phyloP scores from a whole-genome alignment of 306 rosid species.

The Mucuna pruriens region DNA sequence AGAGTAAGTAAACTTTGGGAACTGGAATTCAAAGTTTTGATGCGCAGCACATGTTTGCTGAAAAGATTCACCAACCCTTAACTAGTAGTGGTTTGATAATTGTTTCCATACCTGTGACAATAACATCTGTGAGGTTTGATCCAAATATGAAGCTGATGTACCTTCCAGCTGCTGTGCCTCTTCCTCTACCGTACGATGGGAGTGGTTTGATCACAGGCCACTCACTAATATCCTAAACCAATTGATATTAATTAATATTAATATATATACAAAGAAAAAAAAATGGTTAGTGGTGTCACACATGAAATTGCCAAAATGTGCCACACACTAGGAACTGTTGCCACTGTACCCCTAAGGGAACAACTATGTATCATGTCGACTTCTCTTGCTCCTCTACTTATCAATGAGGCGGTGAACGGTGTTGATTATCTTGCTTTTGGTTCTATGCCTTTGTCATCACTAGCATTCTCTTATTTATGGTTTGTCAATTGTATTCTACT shows the following conservation, averaged over 20 bases:
- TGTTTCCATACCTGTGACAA: slow-evolving; percentile 59
- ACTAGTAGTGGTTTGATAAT: slow-evolving; percentile 39
- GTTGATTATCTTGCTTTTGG: too few relatives aligned
- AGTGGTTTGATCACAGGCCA: slow-evolving; percentile 72
- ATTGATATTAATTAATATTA: background rate
- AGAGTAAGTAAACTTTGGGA: background rate
- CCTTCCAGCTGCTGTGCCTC: slow-evolving; percentile 67
- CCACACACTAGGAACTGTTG: background rate
- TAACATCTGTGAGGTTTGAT: slow-evolving; percentile 77
- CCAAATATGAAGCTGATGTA: slow-evolving; percentile 67
- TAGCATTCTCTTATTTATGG: too few relatives aligned
- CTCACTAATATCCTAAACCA: slow-evolving; percentile 59
- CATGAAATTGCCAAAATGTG: background rate
- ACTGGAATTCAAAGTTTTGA: slow-evolving; percentile 28
- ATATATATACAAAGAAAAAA: background rate
- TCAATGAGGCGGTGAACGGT: too few relatives aligned
- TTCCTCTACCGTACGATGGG: slow-evolving; percentile 84
- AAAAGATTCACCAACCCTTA: slow-evolving; percentile 37
- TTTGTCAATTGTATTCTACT: too few relatives aligned
- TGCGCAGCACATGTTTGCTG: slow-evolving; percentile 41
- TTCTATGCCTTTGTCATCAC: too few relatives aligned
- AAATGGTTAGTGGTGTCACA: background rate
- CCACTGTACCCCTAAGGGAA: too few relatives aligned
- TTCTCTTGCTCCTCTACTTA: too few relatives aligned
- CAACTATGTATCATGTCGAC: too few relatives aligned